Percentiles rank a stretch among this genome's conserved stretches.
Conservation (phyloP, 2,329 filamentous ascomycete genomes). For the Xylaria sp. region DNA sequence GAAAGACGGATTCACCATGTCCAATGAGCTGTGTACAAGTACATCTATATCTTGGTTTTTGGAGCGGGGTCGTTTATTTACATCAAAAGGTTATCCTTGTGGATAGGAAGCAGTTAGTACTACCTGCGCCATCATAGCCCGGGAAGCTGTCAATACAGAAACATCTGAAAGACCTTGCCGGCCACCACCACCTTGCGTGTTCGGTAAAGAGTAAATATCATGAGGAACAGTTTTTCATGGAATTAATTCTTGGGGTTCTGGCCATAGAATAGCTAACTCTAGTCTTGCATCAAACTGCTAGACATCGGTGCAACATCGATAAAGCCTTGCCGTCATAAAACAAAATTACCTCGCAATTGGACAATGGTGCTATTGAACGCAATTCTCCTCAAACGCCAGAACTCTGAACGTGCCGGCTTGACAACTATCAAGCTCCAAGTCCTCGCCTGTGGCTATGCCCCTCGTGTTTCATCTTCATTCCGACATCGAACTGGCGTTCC, state of each 20-base stretch:
- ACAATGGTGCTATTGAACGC: constrained; percentile 39
- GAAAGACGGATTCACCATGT: neutral
- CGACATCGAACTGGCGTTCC: constrained; percentile 65
- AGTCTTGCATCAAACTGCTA: neutral
- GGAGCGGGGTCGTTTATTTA: constrained; percentile 9
- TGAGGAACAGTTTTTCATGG: neutral
- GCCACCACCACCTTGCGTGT: neutral
- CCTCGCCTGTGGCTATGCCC: constrained; percentile 60
- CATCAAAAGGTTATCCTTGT: neutral
- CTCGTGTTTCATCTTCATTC: constrained; percentile 66
- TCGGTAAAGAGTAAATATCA: neutral
- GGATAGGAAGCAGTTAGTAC: neutral
- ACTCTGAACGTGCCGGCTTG: neutral
- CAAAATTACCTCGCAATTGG: neutral
- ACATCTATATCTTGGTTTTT: constrained; percentile 23
- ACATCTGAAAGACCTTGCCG: neutral
- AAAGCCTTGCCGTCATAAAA: neutral
- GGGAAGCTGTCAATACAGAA: constrained; percentile 17
- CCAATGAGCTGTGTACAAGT: constrained; percentile 16
- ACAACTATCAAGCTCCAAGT: constrained; percentile 57
- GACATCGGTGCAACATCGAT: neutral
- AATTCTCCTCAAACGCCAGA: constrained; percentile 37
- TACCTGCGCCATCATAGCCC: constrained; percentile 1
- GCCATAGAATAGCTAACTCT: neutral
- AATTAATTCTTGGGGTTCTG: neutral